These are phyloP conservation scores for Atkinsonella texensis DNA, from an alignment of 2,329 filamentous ascomycete genomes.

Conservation along the genomic window DNA sequence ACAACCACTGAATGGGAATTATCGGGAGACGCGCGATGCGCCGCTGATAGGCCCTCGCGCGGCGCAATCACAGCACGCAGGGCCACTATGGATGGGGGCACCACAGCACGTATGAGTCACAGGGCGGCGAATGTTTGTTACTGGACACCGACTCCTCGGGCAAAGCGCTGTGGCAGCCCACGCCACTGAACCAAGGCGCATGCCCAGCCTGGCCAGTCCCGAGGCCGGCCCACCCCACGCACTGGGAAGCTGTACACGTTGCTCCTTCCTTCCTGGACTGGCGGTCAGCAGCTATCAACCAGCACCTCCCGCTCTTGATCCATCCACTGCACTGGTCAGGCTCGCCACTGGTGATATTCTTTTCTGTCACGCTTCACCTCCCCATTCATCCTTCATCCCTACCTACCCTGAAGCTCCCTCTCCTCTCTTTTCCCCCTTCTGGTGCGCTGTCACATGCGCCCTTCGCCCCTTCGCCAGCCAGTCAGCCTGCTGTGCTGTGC, in stretches of 20 bases:
- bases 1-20: background rate
- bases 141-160: background rate
- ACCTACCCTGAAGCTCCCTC: background rate
- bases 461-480: too few relatives aligned
- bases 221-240: conserved; percentile 3
- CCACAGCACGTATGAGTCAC: background rate
- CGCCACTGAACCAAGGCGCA: background rate
- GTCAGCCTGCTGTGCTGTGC: background rate
- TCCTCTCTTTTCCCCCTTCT: background rate
- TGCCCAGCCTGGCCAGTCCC: conserved; percentile 1
- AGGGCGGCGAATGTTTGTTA: background rate
- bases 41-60: background rate
- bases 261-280: background rate
- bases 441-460: too few relatives aligned
- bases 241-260: background rate
- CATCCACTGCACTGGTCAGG: background rate
- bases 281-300: background rate
- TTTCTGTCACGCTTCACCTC: background rate
- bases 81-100: background rate
- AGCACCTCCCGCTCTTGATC: background rate
- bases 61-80: background rate
- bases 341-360: too few relatives aligned
- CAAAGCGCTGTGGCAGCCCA: background rate
- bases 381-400: background rate
- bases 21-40: background rate